These are phyloP conservation scores for Medicago ruthenica DNA, from an alignment of 306 rosid genomes.

Conservation along the genomic window DNA sequence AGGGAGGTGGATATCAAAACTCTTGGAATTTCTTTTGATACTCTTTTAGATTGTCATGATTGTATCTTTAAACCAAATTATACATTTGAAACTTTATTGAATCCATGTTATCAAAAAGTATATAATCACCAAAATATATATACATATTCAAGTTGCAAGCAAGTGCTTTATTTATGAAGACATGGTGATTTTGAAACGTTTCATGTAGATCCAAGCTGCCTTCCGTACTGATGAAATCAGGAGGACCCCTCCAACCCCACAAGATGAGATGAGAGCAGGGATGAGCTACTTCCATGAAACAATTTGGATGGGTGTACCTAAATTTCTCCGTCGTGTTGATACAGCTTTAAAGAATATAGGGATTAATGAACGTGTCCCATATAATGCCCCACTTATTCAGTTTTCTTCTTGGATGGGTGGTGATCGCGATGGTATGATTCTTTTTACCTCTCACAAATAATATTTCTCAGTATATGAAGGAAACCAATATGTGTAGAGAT, in stretches of 20 bases:
- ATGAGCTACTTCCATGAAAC: constrained; percentile 99
- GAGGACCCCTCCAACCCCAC: constrained; percentile 97
- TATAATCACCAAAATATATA: no score
- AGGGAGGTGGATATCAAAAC: constrained; percentile 68
- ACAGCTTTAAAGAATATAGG: constrained; percentile 96
- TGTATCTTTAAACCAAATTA: no score
- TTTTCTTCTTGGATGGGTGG: constrained; percentile 99
- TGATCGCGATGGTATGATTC: constrained; percentile 90
- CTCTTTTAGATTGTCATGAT: no score
- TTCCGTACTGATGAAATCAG: constrained; percentile 96
- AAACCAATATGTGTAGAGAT: no score
- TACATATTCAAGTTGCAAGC: no score
- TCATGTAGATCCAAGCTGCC: constrained; percentile 90
- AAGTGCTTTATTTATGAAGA: no score
- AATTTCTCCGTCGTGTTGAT: constrained; percentile 91
- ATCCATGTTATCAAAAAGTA: no score
- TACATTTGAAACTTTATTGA: no score
- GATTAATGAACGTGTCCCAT: constrained; percentile 86
- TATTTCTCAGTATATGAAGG: no score
- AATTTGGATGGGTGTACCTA: constrained; percentile 95
- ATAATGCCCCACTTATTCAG: constrained; percentile 96
- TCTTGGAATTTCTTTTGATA: constrained; percentile 25
- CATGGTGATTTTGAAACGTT: not conserved
- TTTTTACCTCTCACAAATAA: not conserved
- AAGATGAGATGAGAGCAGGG: constrained; percentile 99